A percentile compares a stretch with the other conserved stretches of the same genome.
phyloP scores from a whole-genome alignment of 106 monocot species.

The Ottelia alismoides region DNA sequence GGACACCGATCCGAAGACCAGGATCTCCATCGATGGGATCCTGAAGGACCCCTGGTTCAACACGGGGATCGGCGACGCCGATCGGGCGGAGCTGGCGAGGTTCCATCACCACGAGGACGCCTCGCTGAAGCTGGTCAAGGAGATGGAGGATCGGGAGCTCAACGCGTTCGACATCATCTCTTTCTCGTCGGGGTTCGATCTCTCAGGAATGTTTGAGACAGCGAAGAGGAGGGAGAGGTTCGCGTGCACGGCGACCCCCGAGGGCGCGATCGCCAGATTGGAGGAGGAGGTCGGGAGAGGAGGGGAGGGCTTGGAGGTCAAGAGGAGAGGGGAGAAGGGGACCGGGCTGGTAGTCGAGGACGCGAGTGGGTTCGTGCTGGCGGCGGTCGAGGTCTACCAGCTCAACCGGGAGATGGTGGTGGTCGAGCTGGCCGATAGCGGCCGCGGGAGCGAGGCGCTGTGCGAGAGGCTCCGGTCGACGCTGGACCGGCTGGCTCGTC shows the following conservation, averaged over 20 bases:
- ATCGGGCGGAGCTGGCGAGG: background rate
- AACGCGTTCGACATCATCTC: slow-evolving; percentile 20
- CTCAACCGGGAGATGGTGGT: slow-evolving; percentile 3
- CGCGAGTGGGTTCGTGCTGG: background rate
- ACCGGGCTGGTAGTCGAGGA: background rate
- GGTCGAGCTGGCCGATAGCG: slow-evolving; percentile 15
- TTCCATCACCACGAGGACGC: background rate
- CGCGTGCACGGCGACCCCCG: background rate
- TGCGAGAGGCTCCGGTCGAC: slow-evolving; percentile 1
- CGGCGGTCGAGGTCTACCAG: slow-evolving; percentile 3
- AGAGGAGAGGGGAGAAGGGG: background rate
- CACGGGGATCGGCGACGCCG: slow-evolving; percentile 1
- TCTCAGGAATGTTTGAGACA: slow-evolving; percentile 12
- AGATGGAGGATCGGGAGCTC: slow-evolving; percentile 4
- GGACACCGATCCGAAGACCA: slow-evolving; percentile 7
- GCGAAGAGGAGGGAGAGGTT: background rate
- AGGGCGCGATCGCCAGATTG: background rate
- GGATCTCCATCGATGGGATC: slow-evolving; percentile 14
- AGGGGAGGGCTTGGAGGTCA: background rate
- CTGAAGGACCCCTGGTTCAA: slow-evolving; percentile 18
- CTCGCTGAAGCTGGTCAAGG: background rate
- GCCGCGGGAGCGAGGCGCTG: background rate
- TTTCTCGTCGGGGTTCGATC: slow-evolving; percentile 13
- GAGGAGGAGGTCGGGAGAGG: background rate
- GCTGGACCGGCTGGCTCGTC: background rate